These are phyloP conservation scores for Coniferiporia weirii DNA, from an alignment of 1,284 basidiomycete genomes.

Conservation along the genomic window DNA sequence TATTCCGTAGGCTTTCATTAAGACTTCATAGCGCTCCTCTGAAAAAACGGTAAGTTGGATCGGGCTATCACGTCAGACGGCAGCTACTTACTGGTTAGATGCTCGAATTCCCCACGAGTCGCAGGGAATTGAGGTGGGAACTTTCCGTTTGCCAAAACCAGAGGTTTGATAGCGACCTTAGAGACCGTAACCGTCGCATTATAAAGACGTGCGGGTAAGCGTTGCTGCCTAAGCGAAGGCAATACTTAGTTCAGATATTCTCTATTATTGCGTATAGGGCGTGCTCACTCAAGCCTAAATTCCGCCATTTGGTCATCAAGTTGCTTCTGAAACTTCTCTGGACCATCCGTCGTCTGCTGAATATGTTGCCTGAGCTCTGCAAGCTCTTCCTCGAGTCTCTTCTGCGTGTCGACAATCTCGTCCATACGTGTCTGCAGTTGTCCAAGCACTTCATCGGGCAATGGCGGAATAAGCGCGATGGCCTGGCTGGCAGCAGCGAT, in stretches of 20 bases:
- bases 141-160: conserved; percentile 31
- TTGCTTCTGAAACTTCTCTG: conserved; percentile 30
- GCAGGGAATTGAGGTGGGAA: conserved; percentile 32
- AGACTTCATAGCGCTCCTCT: conserved; percentile 37
- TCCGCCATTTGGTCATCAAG: conserved; percentile 29
- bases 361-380: conserved; percentile 26
- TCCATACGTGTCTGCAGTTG: conserved; percentile 26
- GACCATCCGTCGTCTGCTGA: conserved; percentile 19
- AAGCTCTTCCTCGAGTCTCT: conserved; percentile 26
- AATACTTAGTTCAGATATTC: neutral
- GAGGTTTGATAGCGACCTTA: conserved; percentile 30
- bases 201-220: conserved; percentile 32
- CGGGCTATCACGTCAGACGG: neutral
- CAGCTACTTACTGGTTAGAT: conserved; percentile 33
- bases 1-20: conserved; percentile 33
- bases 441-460: conserved; percentile 16
- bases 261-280: neutral
- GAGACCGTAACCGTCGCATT: conserved; percentile 31
- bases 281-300: conserved; percentile 33
- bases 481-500: conserved; percentile 37
- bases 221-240: conserved; percentile 28
- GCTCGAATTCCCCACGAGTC: conserved; percentile 38
- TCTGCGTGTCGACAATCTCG: conserved; percentile 29
- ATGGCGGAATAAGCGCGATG: conserved; percentile 28
- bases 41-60: neutral